Conservation (phyloP, 2,329 filamentous ascomycete genomes). For the Nemania sp. region DNA sequence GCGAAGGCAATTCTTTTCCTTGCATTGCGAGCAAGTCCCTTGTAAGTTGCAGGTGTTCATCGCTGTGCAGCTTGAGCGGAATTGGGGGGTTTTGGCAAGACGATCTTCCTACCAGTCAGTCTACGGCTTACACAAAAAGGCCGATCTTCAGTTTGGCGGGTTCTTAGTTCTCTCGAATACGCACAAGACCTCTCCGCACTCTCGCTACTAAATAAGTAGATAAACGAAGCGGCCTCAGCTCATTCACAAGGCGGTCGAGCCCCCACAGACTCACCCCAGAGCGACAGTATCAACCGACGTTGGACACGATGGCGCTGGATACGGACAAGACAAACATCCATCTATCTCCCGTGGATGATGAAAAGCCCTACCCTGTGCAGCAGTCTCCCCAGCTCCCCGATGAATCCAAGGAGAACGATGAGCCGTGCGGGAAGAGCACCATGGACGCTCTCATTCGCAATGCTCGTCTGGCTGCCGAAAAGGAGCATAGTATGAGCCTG, state of each 20-base stretch:
- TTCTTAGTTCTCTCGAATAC: conserved; percentile 1
- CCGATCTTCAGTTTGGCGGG: too few relatives aligned
- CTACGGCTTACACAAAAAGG: too few relatives aligned
- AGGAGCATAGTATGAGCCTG: conserved; percentile 72
- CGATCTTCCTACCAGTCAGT: background rate
- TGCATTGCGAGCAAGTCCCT: background rate
- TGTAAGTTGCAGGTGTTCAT: too few relatives aligned
- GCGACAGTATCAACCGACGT: conserved; percentile 3
- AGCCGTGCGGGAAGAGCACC: conserved; percentile 21
- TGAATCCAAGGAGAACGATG: conserved; percentile 16
- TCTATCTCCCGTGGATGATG: conserved; percentile 11
- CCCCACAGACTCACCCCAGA: conserved; percentile 14
- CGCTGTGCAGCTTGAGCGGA: background rate
- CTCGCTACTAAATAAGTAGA: background rate
- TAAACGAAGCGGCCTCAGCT: background rate
- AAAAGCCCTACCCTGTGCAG: conserved; percentile 21
- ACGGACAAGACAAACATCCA: conserved; percentile 20
- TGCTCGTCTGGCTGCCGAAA: conserved; percentile 57
- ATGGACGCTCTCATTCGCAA: conserved; percentile 47
- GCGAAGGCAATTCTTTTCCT: conserved; percentile 2
- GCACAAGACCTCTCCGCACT: background rate
- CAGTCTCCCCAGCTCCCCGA: conserved; percentile 6
- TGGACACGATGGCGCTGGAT: conserved; percentile 21
- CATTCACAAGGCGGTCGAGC: conserved; percentile 3
- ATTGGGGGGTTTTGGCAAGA: too few relatives aligned